Base-by-base conservation (phyloP, 2,329 filamentous ascomycete genomes). In the Colletotrichum sp. region DNA sequence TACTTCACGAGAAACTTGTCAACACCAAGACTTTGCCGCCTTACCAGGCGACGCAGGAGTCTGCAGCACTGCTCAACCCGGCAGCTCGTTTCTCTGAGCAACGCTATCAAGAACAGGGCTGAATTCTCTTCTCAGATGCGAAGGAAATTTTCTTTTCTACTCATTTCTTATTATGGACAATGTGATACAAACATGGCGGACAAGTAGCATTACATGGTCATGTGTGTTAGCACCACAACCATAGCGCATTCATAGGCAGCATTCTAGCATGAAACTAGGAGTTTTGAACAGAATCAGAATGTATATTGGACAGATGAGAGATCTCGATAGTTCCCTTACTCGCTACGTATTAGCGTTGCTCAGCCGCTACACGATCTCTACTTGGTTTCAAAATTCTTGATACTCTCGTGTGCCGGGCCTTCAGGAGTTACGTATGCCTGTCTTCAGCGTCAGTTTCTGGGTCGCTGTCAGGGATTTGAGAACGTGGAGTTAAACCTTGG, bases 401-500 rank as follows among this genome's bases (percentile, higher is more conserved):
- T 60, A 7, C 34, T 26, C 3, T 28, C 16, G 8, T 72, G 71
- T 9, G 77, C 63, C 3, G 75, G 55, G 3, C 79, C 79, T 57
- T 80, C 79, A 7, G 79, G 57, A 12, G 80, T 80, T 32, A 88
- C 79, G 26, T 80, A 81, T 36, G 80, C 60, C 69, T 72, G 18
- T 24, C 13, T 49, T 21, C 15, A 7, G 26, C 26, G 21, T 36
- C n/a, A 34, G n/a, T 26, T 10, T 21, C 2, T 13, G 2, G 16
- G 28, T 8, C 21, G n/a, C 15, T 3, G 49, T n/a, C 16, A 16
- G 13, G 6, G 5, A 34, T 13, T 18, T n/a, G 18, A 28, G 7
- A 2, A 10, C 1, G 21, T 21, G 4, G 24, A n/a, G 26, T n/a
- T 64, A 39, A 13, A 73, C 90, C 86, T 89, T 94, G 57, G 90